Base-by-base conservation (phyloP, 2,329 filamentous ascomycete genomes). In the Fusarium sp. region DNA sequence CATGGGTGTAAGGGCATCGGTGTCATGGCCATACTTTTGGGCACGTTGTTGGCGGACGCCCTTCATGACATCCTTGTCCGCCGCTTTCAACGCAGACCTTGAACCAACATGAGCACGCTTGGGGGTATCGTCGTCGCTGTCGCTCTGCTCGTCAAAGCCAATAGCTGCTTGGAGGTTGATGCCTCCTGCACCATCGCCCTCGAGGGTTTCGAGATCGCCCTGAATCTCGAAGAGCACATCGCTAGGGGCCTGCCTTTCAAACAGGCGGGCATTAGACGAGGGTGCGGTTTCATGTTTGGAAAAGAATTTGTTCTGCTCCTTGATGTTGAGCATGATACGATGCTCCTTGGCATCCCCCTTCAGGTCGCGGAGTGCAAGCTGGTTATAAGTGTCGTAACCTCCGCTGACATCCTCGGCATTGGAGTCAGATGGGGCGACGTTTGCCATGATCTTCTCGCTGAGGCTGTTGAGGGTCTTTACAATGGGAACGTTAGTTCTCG, bases 391-490 rank as follows among this genome's bases (percentile, higher is more conserved):
- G 72, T 93, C 91, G 65, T 93, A 90, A 74, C 90, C 82, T 2
- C 89, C 90, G 18, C 72, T 73, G 5, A 72, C 54, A 56, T 89
- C 87, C 2, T 89, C 87, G 5, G 84, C 85, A 65, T 90, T 86
- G 1, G 87, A 85, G 77, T 97, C 93, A 5, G 90, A 88, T 1
- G 93, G 91, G 2, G 91, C 88, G 10, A 97, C 93, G 69, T 94
- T 91, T 51, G 91, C 91, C 86, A 99, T 91, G 77, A 99, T 91
- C 80, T 96, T 97, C 79, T 96, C 93, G 74, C 93, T 97, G 61
- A 98, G 86, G 65, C 87, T 93, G 78, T 99, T 99, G 61, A 99
- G 83, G 0, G 93, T 93, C 67, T 91, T 89, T 69, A 98, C 90
- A 67, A 98, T 96, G 10, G 93, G 94, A 2, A 96, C 90, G 76